Conservation (phyloP, 257 asterid species). For the Fraxinus cuspidata region DNA sequence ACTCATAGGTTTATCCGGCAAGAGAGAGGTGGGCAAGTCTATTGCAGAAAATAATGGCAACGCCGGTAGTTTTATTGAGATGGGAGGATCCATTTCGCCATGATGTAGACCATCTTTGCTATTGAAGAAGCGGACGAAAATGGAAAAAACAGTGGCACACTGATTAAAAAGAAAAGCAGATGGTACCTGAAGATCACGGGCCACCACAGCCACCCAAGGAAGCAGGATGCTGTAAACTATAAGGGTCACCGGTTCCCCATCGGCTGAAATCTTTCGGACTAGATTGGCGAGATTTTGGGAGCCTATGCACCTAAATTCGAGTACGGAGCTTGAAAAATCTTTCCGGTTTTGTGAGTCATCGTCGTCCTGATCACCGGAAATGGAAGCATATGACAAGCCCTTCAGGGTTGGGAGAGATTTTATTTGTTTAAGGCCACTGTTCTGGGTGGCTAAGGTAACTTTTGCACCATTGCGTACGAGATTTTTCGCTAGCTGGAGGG, state of each 20-base stretch:
- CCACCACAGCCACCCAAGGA: conserved; percentile 57
- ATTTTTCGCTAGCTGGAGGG: conserved; percentile 55
- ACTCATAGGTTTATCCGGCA: conserved; percentile 25
- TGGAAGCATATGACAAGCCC: conserved; percentile 35
- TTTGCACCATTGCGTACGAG: conserved; percentile 45
- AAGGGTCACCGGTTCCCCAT: conserved; percentile 40
- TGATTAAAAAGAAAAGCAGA: conserved; percentile 53
- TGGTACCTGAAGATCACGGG: conserved; percentile 43
- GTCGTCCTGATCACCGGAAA: conserved; percentile 42
- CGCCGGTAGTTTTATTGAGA: conserved; percentile 22
- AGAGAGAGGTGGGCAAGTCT: conserved; percentile 47
- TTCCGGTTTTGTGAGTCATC: not conserved
- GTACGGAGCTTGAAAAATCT: conserved; percentile 11
- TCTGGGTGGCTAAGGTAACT: conserved; percentile 54
- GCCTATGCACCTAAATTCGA: conserved; percentile 23
- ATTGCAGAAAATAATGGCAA: conserved; percentile 38
- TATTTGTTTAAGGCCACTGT: conserved; percentile 26
- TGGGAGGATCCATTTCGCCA: conserved; percentile 7
- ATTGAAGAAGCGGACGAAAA: conserved; percentile 40
- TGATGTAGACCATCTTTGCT: conserved; percentile 17
- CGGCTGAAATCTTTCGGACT: conserved; percentile 15
- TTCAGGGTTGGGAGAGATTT: conserved; percentile 25
- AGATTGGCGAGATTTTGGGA: conserved; percentile 21
- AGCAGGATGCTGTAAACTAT: conserved; percentile 39
- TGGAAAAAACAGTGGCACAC: conserved; percentile 47